A percentile compares a stretch with the other conserved stretches of the same genome.
These are phyloP conservation scores for Tetrapyrgos nigripes DNA, from an alignment of 1,284 basidiomycete genomes.

Conservation along the genomic window DNA sequence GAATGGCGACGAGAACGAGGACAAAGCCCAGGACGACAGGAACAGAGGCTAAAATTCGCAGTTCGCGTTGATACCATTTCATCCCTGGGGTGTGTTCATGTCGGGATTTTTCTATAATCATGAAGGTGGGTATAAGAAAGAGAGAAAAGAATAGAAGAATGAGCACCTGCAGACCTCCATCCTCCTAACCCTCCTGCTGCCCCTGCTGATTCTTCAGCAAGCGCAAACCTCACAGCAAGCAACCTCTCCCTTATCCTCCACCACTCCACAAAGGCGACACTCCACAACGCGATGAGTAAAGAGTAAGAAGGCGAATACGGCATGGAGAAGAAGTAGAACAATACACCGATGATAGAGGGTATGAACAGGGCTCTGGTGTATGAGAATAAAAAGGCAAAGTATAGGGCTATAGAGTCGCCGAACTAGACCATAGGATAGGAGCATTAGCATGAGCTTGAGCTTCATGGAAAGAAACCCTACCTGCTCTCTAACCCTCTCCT, in stretches of 20 bases:
- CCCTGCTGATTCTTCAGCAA: no score
- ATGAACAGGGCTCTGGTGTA: constrained; percentile 83
- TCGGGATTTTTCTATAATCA: constrained; percentile 79
- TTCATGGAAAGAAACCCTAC: constrained; percentile 35
- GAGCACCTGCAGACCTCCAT: no score
- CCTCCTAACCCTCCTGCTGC: no score
- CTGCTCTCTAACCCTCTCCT: constrained; percentile 67
- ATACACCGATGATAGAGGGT: constrained; percentile 66
- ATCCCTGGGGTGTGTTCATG: constrained; percentile 67
- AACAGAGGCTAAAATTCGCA: constrained; percentile 75
- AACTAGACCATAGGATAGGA: constrained; percentile 73
- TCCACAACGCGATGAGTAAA: constrained; percentile 78
- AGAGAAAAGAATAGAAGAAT: no score
- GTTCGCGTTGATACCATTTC: constrained; percentile 80
- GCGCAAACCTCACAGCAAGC: constrained; percentile 82
- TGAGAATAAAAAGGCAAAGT: constrained; percentile 87
- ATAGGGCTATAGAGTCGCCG: constrained; percentile 88
- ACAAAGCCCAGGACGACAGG: constrained; percentile 86
- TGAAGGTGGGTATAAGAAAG: constrained; percentile 60
- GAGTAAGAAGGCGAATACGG: constrained; percentile 86
- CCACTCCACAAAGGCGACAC: constrained; percentile 85
- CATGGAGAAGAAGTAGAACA: constrained; percentile 68
- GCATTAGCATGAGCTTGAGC: no score
- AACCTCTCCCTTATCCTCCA: constrained; percentile 88
- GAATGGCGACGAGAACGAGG: constrained; percentile 67